Evolutionary conservation across 441 rosid genomes (phyloP), one percentile per base, ranked within the genome.

Genomic region (Corymbia citriodora): DNA sequence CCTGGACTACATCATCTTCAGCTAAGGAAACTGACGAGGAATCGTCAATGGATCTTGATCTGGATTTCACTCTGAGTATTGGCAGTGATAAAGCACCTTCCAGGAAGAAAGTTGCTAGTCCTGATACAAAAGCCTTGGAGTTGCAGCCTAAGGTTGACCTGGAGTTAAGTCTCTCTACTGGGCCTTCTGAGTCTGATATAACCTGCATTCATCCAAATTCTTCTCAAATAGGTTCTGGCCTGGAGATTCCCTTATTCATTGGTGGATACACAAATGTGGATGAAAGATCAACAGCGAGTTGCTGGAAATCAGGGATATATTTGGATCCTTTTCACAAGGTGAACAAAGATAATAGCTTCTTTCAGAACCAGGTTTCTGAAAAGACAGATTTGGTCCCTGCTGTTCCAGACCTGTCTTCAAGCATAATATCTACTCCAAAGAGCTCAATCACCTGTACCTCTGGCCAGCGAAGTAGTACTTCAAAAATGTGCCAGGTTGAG

Each of bases 1-100:
- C 95, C 88, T 96, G 94, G 93, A 96, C 96, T 57, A 93, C 96
- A 68, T 91, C 94, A 92, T 98, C 99, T 87, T 96, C 99, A 55
- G 96, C 97, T 85, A 98, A 96, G 93, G 99, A 96, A 94, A 94
- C 94, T 74, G 98, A 96, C 33, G 99, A 96, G 88, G 99, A 95
- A 92, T 96, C 98, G 63, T 95, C 99, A 1, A 94, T 96, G 97
- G 98, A 97, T 93, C 93, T 97, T 90, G 99, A 96, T 53, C 93
- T 98, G 90, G 96, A 97, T 89, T 98, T 97, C 90, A 87, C 94
- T 88, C 98, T 98, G 90, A 97, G 96, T 95, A 96, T 97, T 74
- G 97, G 99, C 90, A 95, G 93, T 63, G 99, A 96, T 88, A 95
- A 94, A 94, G 89, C 79, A 48, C 89, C 89, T 17, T 91, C 89